These are phyloP conservation scores for Elsinoe ampelina DNA, from an alignment of 2,329 filamentous ascomycete species.

Conservation along the genomic window DNA sequence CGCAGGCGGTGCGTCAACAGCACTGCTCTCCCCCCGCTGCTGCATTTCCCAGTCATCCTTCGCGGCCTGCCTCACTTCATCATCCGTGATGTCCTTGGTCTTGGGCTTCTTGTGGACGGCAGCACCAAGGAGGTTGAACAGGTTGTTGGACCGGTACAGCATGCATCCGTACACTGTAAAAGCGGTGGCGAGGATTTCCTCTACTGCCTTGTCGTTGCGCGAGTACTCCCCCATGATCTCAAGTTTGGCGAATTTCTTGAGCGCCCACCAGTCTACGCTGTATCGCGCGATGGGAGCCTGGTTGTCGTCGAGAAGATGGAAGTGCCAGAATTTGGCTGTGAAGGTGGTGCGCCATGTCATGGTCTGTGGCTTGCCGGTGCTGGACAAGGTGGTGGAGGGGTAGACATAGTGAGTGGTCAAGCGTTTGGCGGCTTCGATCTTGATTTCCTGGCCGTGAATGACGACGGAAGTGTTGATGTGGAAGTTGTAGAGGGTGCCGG, in stretches of 20 bases:
- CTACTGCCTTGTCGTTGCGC: not conserved
- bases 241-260: not conserved
- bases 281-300: not conserved
- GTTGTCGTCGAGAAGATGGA: slow-evolving; percentile 5
- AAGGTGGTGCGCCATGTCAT: not conserved
- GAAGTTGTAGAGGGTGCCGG: not conserved
- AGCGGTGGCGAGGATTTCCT: not conserved
- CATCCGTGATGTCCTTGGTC: not conserved
- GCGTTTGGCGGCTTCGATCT: not conserved
- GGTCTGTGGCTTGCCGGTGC: not conserved
- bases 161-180: slow-evolving; percentile 1
- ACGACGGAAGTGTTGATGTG: not conserved
- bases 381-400: not conserved
- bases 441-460: not conserved
- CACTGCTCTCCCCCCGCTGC: not conserved
- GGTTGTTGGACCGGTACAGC: not conserved
- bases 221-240: not conserved
- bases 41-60: not conserved
- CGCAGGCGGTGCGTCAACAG: not conserved
- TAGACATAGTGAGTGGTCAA: slow-evolving; percentile 6
- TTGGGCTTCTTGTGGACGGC: slow-evolving; percentile 4
- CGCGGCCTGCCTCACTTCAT: not conserved
- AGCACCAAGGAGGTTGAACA: not conserved
- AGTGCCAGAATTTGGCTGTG: not conserved
- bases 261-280: not conserved